Conservation (phyloP, 2,329 filamentous ascomycete genomes). For the Trichoderma hamatum region DNA sequence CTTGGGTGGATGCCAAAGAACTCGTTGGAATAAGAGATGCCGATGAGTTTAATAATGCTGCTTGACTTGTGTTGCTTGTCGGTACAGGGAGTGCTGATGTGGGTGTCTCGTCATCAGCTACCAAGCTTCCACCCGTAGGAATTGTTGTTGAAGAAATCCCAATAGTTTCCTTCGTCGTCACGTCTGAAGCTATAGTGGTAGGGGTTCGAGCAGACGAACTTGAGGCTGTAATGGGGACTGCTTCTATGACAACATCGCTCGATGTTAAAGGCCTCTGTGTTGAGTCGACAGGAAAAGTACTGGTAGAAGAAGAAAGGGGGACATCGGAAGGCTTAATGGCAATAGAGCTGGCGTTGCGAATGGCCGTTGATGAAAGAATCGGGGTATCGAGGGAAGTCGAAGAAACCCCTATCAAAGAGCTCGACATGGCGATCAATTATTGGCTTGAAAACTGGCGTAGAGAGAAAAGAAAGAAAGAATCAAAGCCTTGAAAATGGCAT, state of each 20-base stretch:
- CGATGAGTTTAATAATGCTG: neutral
- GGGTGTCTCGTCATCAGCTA: neutral
- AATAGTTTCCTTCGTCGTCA: neutral
- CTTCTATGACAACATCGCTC: neutral
- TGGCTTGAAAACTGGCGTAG: slow-evolving; percentile 51
- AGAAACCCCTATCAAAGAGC: slow-evolving; percentile 51
- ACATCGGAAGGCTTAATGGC: neutral
- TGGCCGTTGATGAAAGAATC: slow-evolving; percentile 36
- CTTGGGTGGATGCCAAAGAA: slow-evolving; percentile 6
- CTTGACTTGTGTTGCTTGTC: neutral
- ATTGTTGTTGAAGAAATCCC: neutral
- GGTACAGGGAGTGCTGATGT: neutral
- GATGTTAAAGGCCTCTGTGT: neutral
- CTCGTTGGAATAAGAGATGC: neutral
- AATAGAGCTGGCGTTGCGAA: slow-evolving; percentile 12
- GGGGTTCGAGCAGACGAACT: neutral
- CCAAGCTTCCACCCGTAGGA: neutral
- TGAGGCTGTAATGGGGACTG: neutral
- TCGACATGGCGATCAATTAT: slow-evolving; percentile 37
- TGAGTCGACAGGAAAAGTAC: neutral
- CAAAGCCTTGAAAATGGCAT: neutral
- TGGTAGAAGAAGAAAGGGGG: slow-evolving; percentile 2
- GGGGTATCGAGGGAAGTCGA: slow-evolving; percentile 55
- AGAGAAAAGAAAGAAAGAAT: slow-evolving; percentile 23
- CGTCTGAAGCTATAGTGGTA: neutral